phyloP scores from a whole-genome alignment of 345 rosid species.

The Hibiscus syriacus region DNA sequence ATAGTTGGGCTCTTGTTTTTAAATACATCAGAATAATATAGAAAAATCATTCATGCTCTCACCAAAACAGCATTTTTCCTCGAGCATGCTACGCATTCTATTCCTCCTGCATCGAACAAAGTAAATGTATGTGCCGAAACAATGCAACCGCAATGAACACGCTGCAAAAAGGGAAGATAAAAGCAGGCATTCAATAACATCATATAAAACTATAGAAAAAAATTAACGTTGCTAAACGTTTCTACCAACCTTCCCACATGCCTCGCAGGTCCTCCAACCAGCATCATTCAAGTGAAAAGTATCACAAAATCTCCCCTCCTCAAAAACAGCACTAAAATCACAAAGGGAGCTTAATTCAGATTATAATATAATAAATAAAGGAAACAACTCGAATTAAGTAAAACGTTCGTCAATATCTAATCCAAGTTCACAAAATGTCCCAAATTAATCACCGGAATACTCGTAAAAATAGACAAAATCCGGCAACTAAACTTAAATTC shows the following conservation, averaged over 20 bases:
- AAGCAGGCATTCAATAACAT: slow-evolving; percentile 5
- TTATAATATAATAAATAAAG: background rate
- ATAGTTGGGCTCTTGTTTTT: too few species aligned
- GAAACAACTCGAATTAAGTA: background rate
- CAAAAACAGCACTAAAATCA: slow-evolving; percentile 45
- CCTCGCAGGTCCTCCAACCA: slow-evolving; percentile 92
- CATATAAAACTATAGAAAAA: slow-evolving; percentile 8
- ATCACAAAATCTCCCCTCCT: slow-evolving; percentile 78
- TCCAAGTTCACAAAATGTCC: slow-evolving; percentile 1
- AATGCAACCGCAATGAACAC: slow-evolving; percentile 91
- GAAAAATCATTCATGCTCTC: slow-evolving; percentile 30
- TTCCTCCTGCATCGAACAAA: slow-evolving; percentile 89
- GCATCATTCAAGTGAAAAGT: slow-evolving; percentile 54
- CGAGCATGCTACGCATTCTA: slow-evolving; percentile 70
- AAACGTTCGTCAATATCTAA: background rate
- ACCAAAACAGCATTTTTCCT: slow-evolving; percentile 60
- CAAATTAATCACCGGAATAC: slow-evolving; percentile 1
- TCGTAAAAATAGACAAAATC: background rate
- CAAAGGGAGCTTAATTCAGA: background rate
- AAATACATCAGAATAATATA: background rate
- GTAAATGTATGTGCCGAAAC: slow-evolving; percentile 49
- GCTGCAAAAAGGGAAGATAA: slow-evolving; percentile 34
- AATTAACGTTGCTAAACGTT: slow-evolving; percentile 10
- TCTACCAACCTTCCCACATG: slow-evolving; percentile 77
- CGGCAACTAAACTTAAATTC: slow-evolving; percentile 4